Percentiles rank a stretch among this genome's conserved stretches.
phyloP scores from a whole-genome alignment of 805 yeast species.

The Metschnikowia bowlesiae region DNA sequence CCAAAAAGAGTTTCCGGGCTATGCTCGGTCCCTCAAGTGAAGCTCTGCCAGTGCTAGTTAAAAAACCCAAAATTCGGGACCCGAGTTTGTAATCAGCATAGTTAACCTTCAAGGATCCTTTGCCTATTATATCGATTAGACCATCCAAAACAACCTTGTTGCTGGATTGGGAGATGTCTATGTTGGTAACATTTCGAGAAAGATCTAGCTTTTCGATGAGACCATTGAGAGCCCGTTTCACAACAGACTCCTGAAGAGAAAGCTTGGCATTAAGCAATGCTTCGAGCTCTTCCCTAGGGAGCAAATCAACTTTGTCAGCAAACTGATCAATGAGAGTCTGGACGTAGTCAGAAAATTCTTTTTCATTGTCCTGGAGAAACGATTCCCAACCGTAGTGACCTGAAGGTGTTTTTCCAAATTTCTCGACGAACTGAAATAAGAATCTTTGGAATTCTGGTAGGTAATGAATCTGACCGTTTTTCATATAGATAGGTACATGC shows the following conservation, averaged over 20 bases:
- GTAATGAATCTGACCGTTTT: constrained; percentile 32
- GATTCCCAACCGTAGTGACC: constrained; percentile 19
- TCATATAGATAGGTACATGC: constrained; percentile 29
- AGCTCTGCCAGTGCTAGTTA: constrained; percentile 24
- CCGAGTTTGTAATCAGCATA: constrained; percentile 39
- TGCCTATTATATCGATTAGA: constrained; percentile 28
- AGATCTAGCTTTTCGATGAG: constrained; percentile 24
- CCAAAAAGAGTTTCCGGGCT: constrained; percentile 27
- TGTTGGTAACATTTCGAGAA: constrained; percentile 4
- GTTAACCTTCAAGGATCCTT: constrained; percentile 33
- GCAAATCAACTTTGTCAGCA: constrained; percentile 8
- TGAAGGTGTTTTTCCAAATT: constrained; percentile 12
- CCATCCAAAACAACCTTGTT: constrained; percentile 25
- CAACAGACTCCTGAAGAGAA: constrained; percentile 19
- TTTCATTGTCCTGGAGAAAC: constrained; percentile 21
- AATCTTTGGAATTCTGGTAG: constrained; percentile 37
- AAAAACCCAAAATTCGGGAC: constrained; percentile 37
- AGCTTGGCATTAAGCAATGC: constrained; percentile 19
- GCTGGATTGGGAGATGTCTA: constrained; percentile 11
- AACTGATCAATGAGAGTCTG: constrained; percentile 5
- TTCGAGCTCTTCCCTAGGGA: constrained; percentile 23
- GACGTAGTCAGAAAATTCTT: constrained; percentile 18
- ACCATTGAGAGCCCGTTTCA: constrained; percentile 22
- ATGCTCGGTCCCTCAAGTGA: constrained; percentile 15
- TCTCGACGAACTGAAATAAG: constrained; percentile 30